Base-by-base conservation (phyloP, 2,329 filamentous ascomycete genomes). In the Curvularia verruculosa region DNA sequence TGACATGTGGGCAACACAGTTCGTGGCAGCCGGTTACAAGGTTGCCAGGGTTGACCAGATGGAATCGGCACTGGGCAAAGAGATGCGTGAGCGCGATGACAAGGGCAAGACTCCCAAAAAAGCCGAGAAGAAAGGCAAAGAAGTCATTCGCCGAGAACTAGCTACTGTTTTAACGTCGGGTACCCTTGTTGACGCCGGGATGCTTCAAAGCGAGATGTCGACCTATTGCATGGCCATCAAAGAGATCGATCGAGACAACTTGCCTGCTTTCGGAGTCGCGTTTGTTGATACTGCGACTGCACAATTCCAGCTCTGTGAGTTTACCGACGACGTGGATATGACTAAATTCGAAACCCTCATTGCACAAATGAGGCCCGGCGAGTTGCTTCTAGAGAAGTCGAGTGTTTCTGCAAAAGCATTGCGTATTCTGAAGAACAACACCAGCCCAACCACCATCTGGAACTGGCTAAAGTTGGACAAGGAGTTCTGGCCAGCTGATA, bases 321-420 rank as follows among this genome's bases (percentile, higher is more conserved):
- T 98, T 63, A 83, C 90, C 5, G 95, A 99, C 68, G 95, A 99
- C 74, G 85, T 88, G 3, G 93, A 98, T 68, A 84, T 97, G 78
- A 99, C 95, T 56, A 96, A 93, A 72, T 98, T 99, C 66, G 95
- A 99, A 80, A 99, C 95, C 0, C 90, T 99, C 61, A 88, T 99
- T 36, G 95, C 95, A 15, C 95, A 99, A 75, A 96, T 88, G 15
- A 86, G 89, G 19, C 95, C 95, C 0, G 89, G 91, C 48, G 95
- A 99, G 76, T 79, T 99, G 43, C 80, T 99, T 0, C 80, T 99
- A 0, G 95, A 99, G 74, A 98, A 78, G 76, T 90, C 88, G 0
- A 88, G 83, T 26, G 82, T 98, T 28, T 97, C 93, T 0, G 87
- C 89, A n/a, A 96, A 95, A 73, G 91, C 91, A 0, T 78, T 96